A percentile compares a stretch with the other conserved stretches of the same genome.
Evolutionary conservation across 1,284 basidiomycete genomes (phyloP).

Genomic region (Retiboletus fuscus): DNA sequence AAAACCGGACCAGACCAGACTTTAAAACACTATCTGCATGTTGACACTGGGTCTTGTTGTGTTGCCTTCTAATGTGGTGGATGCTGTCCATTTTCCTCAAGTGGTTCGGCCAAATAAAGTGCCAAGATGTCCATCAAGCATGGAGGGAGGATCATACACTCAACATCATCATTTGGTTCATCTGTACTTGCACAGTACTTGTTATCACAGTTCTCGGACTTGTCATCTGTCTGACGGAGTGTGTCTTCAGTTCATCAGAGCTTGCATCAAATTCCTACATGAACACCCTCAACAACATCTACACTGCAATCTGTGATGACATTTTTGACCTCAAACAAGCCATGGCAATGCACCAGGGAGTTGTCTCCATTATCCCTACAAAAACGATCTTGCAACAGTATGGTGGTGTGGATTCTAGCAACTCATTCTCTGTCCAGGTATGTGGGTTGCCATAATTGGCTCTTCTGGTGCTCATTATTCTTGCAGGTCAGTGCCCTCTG

Average conservation of each 20-base stretch:
- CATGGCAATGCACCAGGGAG: slow-evolving; percentile 69
- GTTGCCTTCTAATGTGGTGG: slow-evolving; percentile 94
- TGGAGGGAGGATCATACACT: no score
- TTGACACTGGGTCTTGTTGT: slow-evolving; percentile 91
- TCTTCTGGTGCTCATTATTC: slow-evolving; percentile 21
- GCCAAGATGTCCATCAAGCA: slow-evolving; percentile 92
- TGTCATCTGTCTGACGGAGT: slow-evolving; percentile 94
- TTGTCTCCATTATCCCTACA: slow-evolving; percentile 80
- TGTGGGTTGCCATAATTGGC: slow-evolving; percentile 26
- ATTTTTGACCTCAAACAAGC: slow-evolving; percentile 85
- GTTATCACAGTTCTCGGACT: slow-evolving; percentile 91
- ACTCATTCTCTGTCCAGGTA: slow-evolving; percentile 95
- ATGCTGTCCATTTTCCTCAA: slow-evolving; percentile 80
- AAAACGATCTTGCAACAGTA: slow-evolving; percentile 83
- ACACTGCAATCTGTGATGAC: slow-evolving; percentile 89
- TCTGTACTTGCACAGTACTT: slow-evolving; percentile 89
- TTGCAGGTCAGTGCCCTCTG: slow-evolving; percentile 90
- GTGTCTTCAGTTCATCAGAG: no score
- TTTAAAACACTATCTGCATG: no score
- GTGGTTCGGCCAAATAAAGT: slow-evolving; percentile 90
- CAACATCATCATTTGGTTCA: slow-evolving; percentile 96
- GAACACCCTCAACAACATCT: slow-evolving; percentile 79
- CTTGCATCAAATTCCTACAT: slow-evolving; percentile 79
- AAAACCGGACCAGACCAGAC: no score
- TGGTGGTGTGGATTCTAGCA: slow-evolving; percentile 81